Evolutionary conservation across 2,329 filamentous ascomycete genomes (phyloP), one percentile per base, ranked within the genome.

Genomic region (Botrytis aclada): DNA sequence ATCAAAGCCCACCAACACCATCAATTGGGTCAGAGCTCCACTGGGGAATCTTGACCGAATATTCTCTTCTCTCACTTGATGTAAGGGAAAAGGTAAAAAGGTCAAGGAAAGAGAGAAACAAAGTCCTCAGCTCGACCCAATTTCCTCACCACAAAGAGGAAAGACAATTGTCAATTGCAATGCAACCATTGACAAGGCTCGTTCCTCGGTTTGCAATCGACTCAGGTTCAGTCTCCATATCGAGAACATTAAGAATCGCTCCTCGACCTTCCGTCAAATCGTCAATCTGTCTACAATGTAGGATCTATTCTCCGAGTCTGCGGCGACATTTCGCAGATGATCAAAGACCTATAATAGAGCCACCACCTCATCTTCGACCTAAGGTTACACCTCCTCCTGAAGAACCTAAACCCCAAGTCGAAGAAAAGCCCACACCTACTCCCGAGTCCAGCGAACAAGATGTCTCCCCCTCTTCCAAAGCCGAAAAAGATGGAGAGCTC

Each of bases 221-320:
- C 43, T 76, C 79, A 74, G 75, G 77, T 71, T 65, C 73, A 34
- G 71, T 71, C 39, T 77, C 77, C 66, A 70, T 76, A 69, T 74
- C 74, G 67, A 72, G 74, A 63, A 51, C 75, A 25, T 45, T 78
- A 37, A 73, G 74, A 71, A 72, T 76, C 51, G 70, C 75, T 43
- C 73, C 65, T 69, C 77, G 76, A 54, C 69, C 76, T n/a, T 75
- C 77, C 41, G 60, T 77, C 58, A 75, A 74, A 51, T 72, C 79
- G 39, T 83, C 83, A 71, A 80, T 81, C 72, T 85, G 84, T 75
- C 70, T 83, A 75, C 82, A 81, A 81, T 85, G 84, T 78, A 79
- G 72, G 75, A 77, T 77, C 60, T 83, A 81, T 73, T 82, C 83
- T 71, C 82, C 82, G 64, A 78, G 74, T 72, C 77, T 78, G 51